Conservation (phyloP, 371 early-diverging fungal genomes). For the Zopfochytrium polystomum region DNA sequence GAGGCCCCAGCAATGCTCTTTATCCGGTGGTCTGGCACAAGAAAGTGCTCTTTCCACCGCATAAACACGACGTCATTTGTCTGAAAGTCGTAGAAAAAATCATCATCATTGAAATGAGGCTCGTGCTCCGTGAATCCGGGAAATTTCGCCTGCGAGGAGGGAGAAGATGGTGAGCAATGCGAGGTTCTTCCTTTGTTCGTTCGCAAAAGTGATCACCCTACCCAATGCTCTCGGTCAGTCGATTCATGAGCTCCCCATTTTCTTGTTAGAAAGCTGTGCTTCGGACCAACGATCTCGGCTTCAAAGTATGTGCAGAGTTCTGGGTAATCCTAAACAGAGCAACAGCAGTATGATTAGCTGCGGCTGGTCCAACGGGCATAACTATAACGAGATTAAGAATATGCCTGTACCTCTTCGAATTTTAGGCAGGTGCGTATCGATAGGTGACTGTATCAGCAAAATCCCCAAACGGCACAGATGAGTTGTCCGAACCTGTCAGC, state of each 20-base stretch:
- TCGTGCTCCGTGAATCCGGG: slow-evolving; percentile 38
- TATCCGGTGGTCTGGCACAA: slow-evolving; percentile 91
- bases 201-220: too few species aligned
- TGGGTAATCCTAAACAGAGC: slow-evolving; percentile 76
- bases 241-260: slow-evolving; percentile 82
- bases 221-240: slow-evolving; percentile 80
- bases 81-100: slow-evolving; percentile 64
- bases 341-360: too few species aligned
- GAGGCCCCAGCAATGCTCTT: slow-evolving; percentile 78
- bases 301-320: slow-evolving; percentile 81
- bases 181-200: too few species aligned
- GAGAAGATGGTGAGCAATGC: not conserved
- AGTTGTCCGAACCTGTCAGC: too few species aligned
- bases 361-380: too few species aligned
- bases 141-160: slow-evolving; percentile 30
- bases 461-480: too few species aligned
- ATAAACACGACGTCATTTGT: slow-evolving; percentile 81
- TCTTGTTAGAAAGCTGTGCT: slow-evolving; percentile 73
- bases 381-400: too few species aligned
- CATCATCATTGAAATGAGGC: slow-evolving; percentile 66
- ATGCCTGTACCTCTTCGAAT: too few species aligned
- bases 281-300: slow-evolving; percentile 77
- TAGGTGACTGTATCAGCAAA: too few species aligned
- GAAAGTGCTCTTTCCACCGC: slow-evolving; percentile 95
- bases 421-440: too few species aligned